Conservation (phyloP, 306 rosid species). For the Fragaria nilgerrensis region DNA sequence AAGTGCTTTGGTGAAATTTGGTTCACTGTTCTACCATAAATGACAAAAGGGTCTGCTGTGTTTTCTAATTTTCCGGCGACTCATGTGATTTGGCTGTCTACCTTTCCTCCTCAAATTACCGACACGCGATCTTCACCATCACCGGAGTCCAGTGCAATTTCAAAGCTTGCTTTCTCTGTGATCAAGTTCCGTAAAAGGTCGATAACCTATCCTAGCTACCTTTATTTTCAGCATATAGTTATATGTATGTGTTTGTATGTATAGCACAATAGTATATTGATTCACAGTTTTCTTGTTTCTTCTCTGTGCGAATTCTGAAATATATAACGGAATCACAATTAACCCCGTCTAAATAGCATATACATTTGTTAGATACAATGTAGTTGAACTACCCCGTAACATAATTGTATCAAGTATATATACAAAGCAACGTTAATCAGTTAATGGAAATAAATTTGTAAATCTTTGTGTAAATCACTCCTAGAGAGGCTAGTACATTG, state of each 20-base stretch:
- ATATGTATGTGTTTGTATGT: too few species aligned
- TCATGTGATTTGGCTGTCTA: constrained; percentile 18
- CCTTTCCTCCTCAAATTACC: constrained; percentile 20
- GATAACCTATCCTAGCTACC: background rate
- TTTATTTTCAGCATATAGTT: background rate
- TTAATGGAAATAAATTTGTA: background rate
- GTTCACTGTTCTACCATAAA: constrained; percentile 32
- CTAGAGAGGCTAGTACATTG: background rate
- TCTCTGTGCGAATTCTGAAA: background rate
- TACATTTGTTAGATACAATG: background rate
- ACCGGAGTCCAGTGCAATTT: constrained; percentile 42
- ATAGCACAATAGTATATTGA: background rate
- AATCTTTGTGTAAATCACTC: background rate
- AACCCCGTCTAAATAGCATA: background rate
- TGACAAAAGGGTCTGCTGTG: constrained; percentile 52
- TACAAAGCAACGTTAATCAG: background rate
- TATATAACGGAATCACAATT: too few species aligned
- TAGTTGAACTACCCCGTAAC: background rate
- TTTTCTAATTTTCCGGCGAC: constrained; percentile 15
- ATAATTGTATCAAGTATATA: background rate
- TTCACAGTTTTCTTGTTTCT: background rate
- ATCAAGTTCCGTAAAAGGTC: constrained; percentile 75
- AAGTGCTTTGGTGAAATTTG: constrained; percentile 16
- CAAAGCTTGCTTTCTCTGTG: constrained; percentile 44
- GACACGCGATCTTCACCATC: constrained; percentile 39